Percentiles rank a stretch among this genome's conserved stretches.
These are phyloP conservation scores for Pichia sp. DNA, from an alignment of 1,139 yeast genomes.

Conservation along the genomic window DNA sequence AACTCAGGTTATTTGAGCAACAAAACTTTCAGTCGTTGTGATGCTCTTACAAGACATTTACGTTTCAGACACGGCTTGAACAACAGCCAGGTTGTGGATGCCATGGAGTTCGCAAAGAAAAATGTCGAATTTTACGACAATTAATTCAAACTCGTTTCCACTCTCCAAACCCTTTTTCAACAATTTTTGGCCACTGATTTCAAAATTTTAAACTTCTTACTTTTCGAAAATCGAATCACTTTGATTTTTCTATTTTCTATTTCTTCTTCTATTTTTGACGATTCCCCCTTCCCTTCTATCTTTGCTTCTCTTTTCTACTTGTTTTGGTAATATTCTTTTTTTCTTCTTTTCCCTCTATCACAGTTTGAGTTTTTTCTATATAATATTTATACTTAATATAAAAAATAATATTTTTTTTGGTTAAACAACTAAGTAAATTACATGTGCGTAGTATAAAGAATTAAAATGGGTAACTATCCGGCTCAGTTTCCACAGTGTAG, in stretches of 20 bases:
- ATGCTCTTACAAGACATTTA: conserved; percentile 89
- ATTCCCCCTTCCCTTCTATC: background rate
- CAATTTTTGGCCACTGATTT: background rate
- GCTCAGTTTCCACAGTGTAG: conserved; percentile 38
- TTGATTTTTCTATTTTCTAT: background rate
- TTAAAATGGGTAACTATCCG: conserved; percentile 42
- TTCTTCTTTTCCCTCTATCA: background rate
- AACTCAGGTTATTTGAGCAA: conserved; percentile 63
- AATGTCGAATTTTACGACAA: conserved; percentile 57
- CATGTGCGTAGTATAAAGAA: background rate
- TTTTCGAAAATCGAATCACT: background rate
- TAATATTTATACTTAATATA: background rate
- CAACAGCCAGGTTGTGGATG: conserved; percentile 64
- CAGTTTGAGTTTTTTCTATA: background rate
- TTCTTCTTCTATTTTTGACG: background rate
- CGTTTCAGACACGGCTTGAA: conserved; percentile 79
- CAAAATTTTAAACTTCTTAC: background rate
- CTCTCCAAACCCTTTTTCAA: background rate
- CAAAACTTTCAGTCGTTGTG: conserved; percentile 82
- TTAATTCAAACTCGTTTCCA: conserved; percentile 12
- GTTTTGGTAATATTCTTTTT: conserved; percentile 1
- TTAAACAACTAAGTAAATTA: background rate
- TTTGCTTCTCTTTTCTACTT: conserved; percentile 7
- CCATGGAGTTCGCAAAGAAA: conserved; percentile 71
- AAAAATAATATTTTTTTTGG: conserved; percentile 1